These are phyloP conservation scores for Pythium pectinolyticum DNA, from an alignment of 352 stramenopile species.

Conservation along the genomic window DNA sequence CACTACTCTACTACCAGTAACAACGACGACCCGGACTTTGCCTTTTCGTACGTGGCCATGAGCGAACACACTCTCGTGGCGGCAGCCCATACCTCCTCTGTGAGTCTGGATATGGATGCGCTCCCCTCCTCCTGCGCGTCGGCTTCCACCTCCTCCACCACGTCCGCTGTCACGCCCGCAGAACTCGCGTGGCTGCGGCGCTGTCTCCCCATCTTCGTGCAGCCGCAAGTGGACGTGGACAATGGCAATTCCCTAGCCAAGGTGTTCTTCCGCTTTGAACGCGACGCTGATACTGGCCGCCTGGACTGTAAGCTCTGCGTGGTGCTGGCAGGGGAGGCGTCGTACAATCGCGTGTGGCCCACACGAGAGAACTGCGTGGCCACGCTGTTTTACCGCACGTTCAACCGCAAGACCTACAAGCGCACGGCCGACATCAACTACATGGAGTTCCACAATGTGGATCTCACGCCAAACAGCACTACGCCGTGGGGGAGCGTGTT, in stretches of 20 bases:
- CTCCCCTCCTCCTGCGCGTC: conserved; percentile 21
- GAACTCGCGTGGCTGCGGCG: conserved; percentile 78
- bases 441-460: conserved; percentile 79
- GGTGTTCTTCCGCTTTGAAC: conserved; percentile 82
- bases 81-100: conserved; percentile 6
- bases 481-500: conserved; percentile 67
- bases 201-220: conserved; percentile 81
- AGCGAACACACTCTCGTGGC: conserved; percentile 37
- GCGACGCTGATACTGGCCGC: conserved; percentile 40
- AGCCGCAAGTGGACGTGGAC: conserved; percentile 80
- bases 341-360: conserved; percentile 78
- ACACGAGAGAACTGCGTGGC: conserved; percentile 74
- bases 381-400: conserved; percentile 81
- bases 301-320: conserved; percentile 82
- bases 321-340: conserved; percentile 80
- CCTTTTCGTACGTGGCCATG: conserved; percentile 53
- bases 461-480: conserved; percentile 44
- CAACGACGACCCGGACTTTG: conserved; percentile 19
- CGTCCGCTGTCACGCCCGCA: conserved; percentile 24
- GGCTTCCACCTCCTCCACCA: background rate
- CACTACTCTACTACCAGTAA: conserved; percentile 1
- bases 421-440: conserved; percentile 89
- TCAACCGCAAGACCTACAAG: conserved; percentile 85
- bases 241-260: conserved; percentile 84
- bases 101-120: conserved; percentile 6